phyloP scores from a whole-genome alignment of 2,329 filamentous ascomycete genomes.

The Coniella lustricola region DNA sequence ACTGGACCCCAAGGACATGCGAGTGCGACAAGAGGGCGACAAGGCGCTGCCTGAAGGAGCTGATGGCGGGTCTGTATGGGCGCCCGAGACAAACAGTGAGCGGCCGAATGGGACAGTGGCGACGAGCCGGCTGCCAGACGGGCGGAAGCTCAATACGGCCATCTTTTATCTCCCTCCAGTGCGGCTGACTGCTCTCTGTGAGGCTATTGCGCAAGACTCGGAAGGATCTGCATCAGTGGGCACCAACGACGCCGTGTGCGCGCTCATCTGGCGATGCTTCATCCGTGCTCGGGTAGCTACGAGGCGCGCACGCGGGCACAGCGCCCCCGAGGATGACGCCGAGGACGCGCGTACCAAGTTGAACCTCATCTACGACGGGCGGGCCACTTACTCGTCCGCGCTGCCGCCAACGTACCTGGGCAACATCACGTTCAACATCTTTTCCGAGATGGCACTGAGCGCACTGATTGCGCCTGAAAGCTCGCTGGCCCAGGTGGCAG shows the following conservation, averaged over 20 bases:
- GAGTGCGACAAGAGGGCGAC: background rate
- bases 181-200: conserved; percentile 1
- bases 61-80: background rate
- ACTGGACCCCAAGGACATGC: background rate
- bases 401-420: conserved; percentile 15
- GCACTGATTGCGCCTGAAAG: conserved; percentile 2
- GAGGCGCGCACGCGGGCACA: background rate
- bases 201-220: background rate
- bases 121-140: background rate
- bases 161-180: conserved; percentile 16
- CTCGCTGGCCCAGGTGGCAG: conserved; percentile 7
- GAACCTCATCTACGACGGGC: conserved; percentile 8
- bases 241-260: conserved; percentile 14
- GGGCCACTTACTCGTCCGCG: conserved; percentile 6
- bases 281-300: conserved; percentile 2
- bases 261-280: conserved; percentile 16
- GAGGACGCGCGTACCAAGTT: background rate
- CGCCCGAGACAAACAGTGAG: background rate
- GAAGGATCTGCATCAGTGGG: background rate
- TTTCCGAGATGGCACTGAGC: background rate
- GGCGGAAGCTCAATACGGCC: background rate
- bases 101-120: no score
- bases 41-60: background rate
- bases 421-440: conserved; percentile 12
- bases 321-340: background rate